Evolutionary conservation across 352 stramenopile species (phyloP).

Genomic region (Phytopythium montanum): DNA sequence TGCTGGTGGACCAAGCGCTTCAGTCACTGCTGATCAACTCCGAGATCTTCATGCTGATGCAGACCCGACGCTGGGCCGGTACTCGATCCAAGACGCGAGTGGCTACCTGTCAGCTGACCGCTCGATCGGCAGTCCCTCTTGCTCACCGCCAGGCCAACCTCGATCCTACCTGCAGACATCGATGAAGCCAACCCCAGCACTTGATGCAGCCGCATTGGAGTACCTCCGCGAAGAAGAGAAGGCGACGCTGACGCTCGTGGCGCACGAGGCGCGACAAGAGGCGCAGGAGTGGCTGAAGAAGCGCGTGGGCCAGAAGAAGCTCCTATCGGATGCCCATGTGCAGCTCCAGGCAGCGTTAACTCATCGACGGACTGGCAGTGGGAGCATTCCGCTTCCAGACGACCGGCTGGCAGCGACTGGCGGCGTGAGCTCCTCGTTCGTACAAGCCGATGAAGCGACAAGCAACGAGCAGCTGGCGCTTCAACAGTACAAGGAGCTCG

Average conservation of each 20-base stretch:
- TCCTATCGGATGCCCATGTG: slow-evolving; percentile 60
- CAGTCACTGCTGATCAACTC: background rate
- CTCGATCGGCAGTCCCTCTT: slow-evolving; percentile 6
- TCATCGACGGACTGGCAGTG: slow-evolving; percentile 42
- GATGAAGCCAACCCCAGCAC: slow-evolving; percentile 10
- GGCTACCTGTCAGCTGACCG: background rate
- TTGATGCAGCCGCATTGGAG: slow-evolving; percentile 28
- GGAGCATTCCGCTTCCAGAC: slow-evolving; percentile 25
- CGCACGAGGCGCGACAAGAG: slow-evolving; percentile 57
- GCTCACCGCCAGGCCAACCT: background rate
- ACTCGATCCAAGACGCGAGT: background rate
- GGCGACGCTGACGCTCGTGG: slow-evolving; percentile 60
- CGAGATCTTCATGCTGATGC: background rate
- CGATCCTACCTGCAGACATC: background rate
- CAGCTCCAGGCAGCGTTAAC: slow-evolving; percentile 45
- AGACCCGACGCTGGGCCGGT: background rate
- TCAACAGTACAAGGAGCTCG: slow-evolving; percentile 43
- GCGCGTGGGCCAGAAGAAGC: slow-evolving; percentile 70
- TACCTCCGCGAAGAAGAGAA: slow-evolving; percentile 60
- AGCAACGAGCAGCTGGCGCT: slow-evolving; percentile 36
- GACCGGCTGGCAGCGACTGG: slow-evolving; percentile 12
- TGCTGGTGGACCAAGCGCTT: background rate
- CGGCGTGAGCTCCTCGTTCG: background rate
- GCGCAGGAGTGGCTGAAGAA: slow-evolving; percentile 72
- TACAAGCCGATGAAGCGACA: slow-evolving; percentile 3